These are phyloP conservation scores for Sclerotinia borealis DNA, from an alignment of 2,329 filamentous ascomycete species.

Conservation along the genomic window DNA sequence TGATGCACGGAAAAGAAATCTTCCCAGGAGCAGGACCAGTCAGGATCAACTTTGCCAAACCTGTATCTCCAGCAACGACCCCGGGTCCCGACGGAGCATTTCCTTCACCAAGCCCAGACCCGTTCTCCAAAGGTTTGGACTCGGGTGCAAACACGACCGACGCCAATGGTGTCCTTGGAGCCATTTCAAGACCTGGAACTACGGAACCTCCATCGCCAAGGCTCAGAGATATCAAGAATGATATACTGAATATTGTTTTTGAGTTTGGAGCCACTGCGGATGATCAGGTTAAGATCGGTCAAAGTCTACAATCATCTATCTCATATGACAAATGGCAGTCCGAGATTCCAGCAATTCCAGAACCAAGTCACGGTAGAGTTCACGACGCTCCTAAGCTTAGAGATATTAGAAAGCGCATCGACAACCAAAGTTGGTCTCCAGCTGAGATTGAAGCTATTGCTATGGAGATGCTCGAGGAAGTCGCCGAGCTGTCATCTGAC, in stretches of 20 bases:
- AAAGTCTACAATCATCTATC: constrained; percentile 71
- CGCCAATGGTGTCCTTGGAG: constrained; percentile 34
- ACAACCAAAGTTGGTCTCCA: constrained; percentile 82
- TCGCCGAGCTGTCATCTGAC: constrained; percentile 89
- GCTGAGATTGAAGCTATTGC: constrained; percentile 90
- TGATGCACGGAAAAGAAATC: constrained; percentile 94
- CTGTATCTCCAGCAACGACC: constrained; percentile 81
- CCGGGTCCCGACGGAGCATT: constrained; percentile 84
- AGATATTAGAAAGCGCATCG: constrained; percentile 95
- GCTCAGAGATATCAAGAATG: constrained; percentile 69
- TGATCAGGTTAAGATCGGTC: constrained; percentile 65
- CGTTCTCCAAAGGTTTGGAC: constrained; percentile 55
- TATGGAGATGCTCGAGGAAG: constrained; percentile 90
- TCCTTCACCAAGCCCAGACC: constrained; percentile 86
- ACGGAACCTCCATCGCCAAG: constrained; percentile 62
- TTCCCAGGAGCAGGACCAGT: constrained; percentile 95
- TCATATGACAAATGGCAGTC: constrained; percentile 64
- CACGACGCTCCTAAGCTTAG: constrained; percentile 92
- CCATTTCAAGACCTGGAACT: constrained; percentile 38
- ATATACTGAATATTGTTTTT: constrained; percentile 79
- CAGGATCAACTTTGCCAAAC: constrained; percentile 95
- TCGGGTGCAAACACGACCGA: constrained; percentile 38
- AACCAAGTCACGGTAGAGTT: constrained; percentile 80
- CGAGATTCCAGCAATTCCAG: constrained; percentile 83
- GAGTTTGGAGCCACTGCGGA: constrained; percentile 83